Base-by-base conservation (phyloP, 2,329 filamentous ascomycete genomes). In the Fusarium ramigenum region DNA sequence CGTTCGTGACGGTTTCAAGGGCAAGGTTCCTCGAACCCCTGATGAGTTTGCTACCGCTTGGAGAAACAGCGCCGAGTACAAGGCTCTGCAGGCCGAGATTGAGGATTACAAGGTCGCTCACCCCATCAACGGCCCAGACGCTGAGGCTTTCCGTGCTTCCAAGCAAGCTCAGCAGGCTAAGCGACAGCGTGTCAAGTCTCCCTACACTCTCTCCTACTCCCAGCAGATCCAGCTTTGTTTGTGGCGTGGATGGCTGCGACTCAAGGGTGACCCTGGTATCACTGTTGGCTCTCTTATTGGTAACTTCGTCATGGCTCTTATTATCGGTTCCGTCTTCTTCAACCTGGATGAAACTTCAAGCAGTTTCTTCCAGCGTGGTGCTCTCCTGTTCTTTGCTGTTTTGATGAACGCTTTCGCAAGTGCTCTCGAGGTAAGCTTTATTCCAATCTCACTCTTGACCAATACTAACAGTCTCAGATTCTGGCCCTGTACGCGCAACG, bases 401-500 rank as follows among this genome's bases (percentile, higher is more conserved):
- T 85, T 97, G 68, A 91, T 96, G 85, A 97, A 96, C 81, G 94
- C 93, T 52, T 96, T 97, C 78, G 88, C 91, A 70, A 93, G 90
- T 79, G 92, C 93, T 63, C 87, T 96, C 43, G 94, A 96, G 81
- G 88, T 90, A 76, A 73, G 84, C 79, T 37, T 19, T 4, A 14
- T 5, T 18, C 6, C 0, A 30, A 14, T 21, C 7, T 10, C 7
- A 19, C 2, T 18, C 8, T 7, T 7, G 43, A 4, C 14, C 18
- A 42, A 47, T 4, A 49, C 65, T 67, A 16, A 70, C 63, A n/a
- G 1, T 4, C 7, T 1, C 68, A 92, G 86, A 96, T 97, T 79
- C 83, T 96, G 39, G 95, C 93, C 0, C 87, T 97, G 9, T 98
- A 96, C 79, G 90, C 93, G 5, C 95, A 97, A 88, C 92, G 95